Conservation (phyloP, 306 rosid species). For the Castanea mollissima region DNA sequence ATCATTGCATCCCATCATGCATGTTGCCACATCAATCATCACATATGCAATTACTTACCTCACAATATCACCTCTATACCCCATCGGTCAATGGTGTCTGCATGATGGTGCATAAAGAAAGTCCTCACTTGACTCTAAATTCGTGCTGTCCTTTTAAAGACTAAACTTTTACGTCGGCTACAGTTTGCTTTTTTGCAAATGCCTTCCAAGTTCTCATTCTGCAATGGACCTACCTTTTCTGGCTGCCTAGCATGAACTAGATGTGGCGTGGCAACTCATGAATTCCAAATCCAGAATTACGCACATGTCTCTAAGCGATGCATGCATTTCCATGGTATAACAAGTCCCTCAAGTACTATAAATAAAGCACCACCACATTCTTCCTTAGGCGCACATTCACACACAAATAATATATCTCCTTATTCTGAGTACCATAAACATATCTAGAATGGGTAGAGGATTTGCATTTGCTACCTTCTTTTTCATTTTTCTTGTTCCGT, state of each 20-base stretch:
- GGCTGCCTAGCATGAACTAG: no score
- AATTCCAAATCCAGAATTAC: neutral
- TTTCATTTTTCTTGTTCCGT: slow-evolving; percentile 20
- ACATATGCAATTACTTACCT: no score
- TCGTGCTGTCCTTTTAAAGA: slow-evolving; percentile 9
- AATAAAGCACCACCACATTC: slow-evolving; percentile 15
- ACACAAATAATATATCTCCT: no score
- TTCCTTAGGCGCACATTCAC: neutral
- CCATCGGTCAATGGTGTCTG: no score
- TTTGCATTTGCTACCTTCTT: slow-evolving; percentile 20
- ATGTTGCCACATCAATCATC: no score
- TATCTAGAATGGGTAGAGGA: slow-evolving; percentile 27
- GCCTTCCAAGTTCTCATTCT: neutral
- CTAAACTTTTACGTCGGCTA: neutral
- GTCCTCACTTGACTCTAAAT: neutral
- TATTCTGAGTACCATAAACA: neutral
- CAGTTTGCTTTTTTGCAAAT: no score
- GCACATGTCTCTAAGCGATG: neutral
- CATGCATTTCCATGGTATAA: neutral
- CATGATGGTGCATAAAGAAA: no score
- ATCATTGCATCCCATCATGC: no score
- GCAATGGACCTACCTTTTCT: neutral
- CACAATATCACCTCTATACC: no score
- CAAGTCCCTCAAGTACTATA: slow-evolving; percentile 13
- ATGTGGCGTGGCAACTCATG: neutral